Conservation (phyloP, 768 basidiomycete species). For the Suillus variegatus region DNA sequence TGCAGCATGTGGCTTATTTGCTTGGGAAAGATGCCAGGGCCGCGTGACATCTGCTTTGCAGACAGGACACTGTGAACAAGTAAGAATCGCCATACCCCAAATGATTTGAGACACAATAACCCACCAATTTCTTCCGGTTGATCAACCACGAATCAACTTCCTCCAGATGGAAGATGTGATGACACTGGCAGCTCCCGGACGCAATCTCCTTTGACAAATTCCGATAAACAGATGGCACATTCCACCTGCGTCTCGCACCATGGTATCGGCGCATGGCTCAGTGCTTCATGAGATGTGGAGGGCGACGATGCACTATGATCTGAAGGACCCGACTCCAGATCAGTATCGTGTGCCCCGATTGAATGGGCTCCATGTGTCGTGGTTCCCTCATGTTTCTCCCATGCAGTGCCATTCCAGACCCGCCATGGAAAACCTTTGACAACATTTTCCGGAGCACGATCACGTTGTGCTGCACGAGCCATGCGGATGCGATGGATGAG, state of each 20-base stretch:
- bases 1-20: slow-evolving; percentile 14
- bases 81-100: slow-evolving; percentile 4
- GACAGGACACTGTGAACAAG: slow-evolving; percentile 70
- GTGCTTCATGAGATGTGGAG: slow-evolving; percentile 27
- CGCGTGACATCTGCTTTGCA: slow-evolving; percentile 93
- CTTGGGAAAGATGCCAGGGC: slow-evolving; percentile 37
- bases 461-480: slow-evolving; percentile 77
- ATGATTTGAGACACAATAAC: slow-evolving; percentile 29
- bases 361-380: slow-evolving; percentile 29
- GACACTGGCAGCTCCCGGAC: slow-evolving; percentile 92
- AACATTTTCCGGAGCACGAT: slow-evolving; percentile 80
- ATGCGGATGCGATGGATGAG: slow-evolving; percentile 87
- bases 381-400: slow-evolving; percentile 68
- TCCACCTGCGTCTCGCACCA: slow-evolving; percentile 86
- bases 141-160: slow-evolving; percentile 95
- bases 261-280: slow-evolving; percentile 40
- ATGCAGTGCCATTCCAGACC: slow-evolving; percentile 78
- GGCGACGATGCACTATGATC: slow-evolving; percentile 23
- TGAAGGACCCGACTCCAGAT: slow-evolving; percentile 39
- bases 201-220: slow-evolving; percentile 84
- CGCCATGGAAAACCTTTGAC: slow-evolving; percentile 81
- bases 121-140: slow-evolving; percentile 87
- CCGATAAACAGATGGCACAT: slow-evolving; percentile 91
- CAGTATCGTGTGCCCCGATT: slow-evolving; percentile 26
- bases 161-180: slow-evolving; percentile 91